Evolutionary conservation across 371 early-diverging fungal genomes (phyloP).

Genomic region (Rhizopus delemar): DNA sequence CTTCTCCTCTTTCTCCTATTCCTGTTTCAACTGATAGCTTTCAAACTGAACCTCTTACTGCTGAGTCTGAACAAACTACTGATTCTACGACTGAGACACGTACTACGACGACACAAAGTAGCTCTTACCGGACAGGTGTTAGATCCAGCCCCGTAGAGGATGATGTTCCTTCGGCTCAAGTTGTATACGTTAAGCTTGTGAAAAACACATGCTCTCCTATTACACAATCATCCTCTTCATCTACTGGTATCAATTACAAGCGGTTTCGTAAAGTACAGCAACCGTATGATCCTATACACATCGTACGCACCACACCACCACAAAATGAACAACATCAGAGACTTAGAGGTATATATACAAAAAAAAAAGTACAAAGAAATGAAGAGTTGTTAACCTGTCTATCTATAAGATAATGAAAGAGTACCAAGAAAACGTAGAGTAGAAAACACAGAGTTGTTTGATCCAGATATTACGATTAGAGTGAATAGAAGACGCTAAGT

Average conservation of each 20-base stretch:
- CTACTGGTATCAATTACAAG: constrained; percentile 5
- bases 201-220: neutral
- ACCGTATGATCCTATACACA: neutral
- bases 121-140: too few species aligned
- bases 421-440: neutral
- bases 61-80: too few species aligned
- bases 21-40: too few species aligned
- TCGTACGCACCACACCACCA: neutral
- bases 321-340: too few species aligned
- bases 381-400: neutral
- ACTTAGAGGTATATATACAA: too few species aligned
- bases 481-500: neutral
- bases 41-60: too few species aligned
- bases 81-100: too few species aligned
- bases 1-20: too few species aligned
- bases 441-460: neutral
- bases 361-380: too few species aligned
- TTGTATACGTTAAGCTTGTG: neutral
- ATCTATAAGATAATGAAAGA: neutral
- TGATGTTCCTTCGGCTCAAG: neutral
- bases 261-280: constrained; percentile 1
- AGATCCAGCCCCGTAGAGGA: too few species aligned
- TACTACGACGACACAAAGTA: too few species aligned
- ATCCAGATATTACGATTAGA: constrained; percentile 8
- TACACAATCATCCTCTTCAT: neutral